Conservation (phyloP, 2,329 filamentous ascomycete species). For the Penicillium sp. region DNA sequence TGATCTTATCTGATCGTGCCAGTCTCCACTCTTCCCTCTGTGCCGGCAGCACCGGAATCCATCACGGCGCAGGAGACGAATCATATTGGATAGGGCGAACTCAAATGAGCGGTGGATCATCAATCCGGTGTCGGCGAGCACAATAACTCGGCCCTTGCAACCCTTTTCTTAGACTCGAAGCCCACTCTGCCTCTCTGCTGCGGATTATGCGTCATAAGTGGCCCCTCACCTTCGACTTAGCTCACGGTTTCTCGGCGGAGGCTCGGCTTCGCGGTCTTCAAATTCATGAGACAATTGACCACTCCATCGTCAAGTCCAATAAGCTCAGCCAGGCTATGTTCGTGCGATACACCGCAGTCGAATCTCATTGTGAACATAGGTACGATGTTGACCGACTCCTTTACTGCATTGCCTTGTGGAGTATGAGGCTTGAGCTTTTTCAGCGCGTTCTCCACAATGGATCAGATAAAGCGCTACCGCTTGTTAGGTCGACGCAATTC, state of each 20-base stretch:
- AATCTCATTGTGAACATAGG: conserved; percentile 41
- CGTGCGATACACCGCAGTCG: neutral
- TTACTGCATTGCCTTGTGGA: conserved; percentile 60
- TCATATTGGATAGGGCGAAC: conserved; percentile 1
- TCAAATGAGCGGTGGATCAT: conserved; percentile 6
- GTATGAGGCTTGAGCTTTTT: conserved; percentile 60
- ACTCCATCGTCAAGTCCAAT: neutral
- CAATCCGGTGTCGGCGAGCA: conserved; percentile 10
- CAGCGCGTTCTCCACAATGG: conserved; percentile 60
- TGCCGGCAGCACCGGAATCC: conserved; percentile 4
- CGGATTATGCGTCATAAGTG: neutral
- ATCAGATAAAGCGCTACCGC: conserved; percentile 63
- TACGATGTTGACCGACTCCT: conserved; percentile 45
- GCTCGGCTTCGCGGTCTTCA: neutral
- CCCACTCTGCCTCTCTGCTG: neutral
- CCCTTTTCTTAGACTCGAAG: neutral
- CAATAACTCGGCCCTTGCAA: conserved; percentile 6
- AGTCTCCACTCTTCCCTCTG: conserved; percentile 19
- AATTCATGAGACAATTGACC: neutral
- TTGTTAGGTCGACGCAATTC: conserved; percentile 70
- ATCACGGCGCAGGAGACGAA: conserved; percentile 13
- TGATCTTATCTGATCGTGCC: conserved; percentile 29
- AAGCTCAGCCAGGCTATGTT: neutral
- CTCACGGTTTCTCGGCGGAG: neutral
- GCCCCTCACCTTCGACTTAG: neutral